Evolutionary conservation across 1,284 basidiomycete genomes (phyloP), one percentile per base, ranked within the genome.

Genomic region (Cryptococcus amylolentus): DNA sequence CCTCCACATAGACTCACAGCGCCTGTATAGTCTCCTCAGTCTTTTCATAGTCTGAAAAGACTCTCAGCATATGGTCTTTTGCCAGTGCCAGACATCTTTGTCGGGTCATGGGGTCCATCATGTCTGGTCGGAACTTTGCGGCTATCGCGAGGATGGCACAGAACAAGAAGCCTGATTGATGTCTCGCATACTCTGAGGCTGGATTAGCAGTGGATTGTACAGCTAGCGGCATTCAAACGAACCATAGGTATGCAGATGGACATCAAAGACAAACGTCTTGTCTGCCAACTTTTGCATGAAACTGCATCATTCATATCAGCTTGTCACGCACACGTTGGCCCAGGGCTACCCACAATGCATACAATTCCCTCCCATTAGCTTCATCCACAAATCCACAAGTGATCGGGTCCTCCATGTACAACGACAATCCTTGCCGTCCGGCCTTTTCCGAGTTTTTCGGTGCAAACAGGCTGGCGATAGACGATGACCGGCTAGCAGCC

Each of bases 11-110:
- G 10, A 10, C 55, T 40, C 27, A 56, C 55, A 56, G 20, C 10
- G 55, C 55, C 42, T 56, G 55, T 14, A 56, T 39, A 23, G 55
- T 56, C 55, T 56, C 48, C 44, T 56, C 55, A 8, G 55, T 52
- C 28, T 49, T 56, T n/a, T 52, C 41, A 18, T 56, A 49, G 39
- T 56, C 50, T 5, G 51, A 49, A 37, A 56, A 52, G 7, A 49
- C 51, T 39, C 50, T 47, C 20, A 56, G 23, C 28, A 56, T 56
- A 23, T 52, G 55, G 42, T 56, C 55, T 39, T 56, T 56, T 12
- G 55, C 55, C 16, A 56, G 40, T 6, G 55, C 55, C 14, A 52
- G 40, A 16, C 55, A 56, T 37, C 49, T 56, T 45, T 52, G 45
- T 27, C 48, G 55, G 31, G 31, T 35, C 9, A 26, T 44, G 14